phyloP scores from a whole-genome alignment of 805 yeast genomes.

The Saccharomycopsis schoenii region DNA sequence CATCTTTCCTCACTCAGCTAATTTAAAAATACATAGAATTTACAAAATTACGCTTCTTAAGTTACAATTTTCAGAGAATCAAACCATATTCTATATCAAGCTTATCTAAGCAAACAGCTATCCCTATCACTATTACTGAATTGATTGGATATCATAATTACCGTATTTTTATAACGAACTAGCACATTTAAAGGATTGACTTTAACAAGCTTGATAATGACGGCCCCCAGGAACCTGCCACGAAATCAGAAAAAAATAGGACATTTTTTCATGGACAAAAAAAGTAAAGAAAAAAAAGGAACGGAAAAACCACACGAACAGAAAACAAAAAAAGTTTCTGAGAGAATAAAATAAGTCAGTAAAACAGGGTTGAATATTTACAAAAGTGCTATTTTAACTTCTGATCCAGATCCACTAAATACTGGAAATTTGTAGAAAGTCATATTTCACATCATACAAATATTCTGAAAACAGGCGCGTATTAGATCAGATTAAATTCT shows the following conservation, averaged over 20 bases:
- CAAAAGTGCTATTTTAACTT: not conserved
- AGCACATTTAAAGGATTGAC: too few species aligned
- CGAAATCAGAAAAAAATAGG: not conserved
- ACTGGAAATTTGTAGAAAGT: not conserved
- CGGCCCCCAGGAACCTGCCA: not conserved
- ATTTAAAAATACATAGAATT: too few species aligned
- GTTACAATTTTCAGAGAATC: too few species aligned
- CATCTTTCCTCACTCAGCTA: too few species aligned
- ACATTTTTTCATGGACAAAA: not conserved
- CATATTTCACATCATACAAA: not conserved
- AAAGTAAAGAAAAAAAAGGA: not conserved
- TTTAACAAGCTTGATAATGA: too few species aligned
- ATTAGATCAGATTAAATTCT: not conserved
- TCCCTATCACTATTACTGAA: too few species aligned
- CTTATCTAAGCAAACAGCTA: too few species aligned
- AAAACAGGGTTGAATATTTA: slow-evolving; percentile 1
- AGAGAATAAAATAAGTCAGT: not conserved
- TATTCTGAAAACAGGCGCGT: not conserved
- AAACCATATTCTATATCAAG: too few species aligned
- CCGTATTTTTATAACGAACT: too few species aligned
- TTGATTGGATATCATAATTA: too few species aligned
- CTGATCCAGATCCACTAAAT: not conserved
- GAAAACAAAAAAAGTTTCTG: not conserved
- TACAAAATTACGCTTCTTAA: too few species aligned
- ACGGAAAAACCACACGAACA: not conserved